Conservation (phyloP, 2,329 filamentous ascomycete genomes). For the Rhynchosporium agropyri region DNA sequence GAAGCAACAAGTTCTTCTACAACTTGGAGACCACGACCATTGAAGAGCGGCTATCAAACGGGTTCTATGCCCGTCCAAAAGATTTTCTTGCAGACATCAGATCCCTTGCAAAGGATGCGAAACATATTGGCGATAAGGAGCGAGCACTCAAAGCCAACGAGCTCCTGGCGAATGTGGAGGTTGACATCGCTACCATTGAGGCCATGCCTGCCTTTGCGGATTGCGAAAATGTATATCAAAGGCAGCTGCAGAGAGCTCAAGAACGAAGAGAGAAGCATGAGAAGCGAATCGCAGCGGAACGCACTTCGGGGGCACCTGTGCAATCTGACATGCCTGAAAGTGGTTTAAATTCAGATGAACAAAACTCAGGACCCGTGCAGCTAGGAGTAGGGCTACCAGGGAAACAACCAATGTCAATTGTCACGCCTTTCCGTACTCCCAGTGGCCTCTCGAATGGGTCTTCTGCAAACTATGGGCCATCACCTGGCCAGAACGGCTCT, state of each 20-base stretch:
- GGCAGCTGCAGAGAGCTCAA: slow-evolving; percentile 67
- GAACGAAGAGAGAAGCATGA: slow-evolving; percentile 61
- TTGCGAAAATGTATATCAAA: slow-evolving; percentile 79
- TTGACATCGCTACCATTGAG: slow-evolving; percentile 82
- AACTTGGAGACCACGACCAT: slow-evolving; percentile 92
- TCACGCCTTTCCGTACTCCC: slow-evolving; percentile 48
- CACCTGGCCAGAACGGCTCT: slow-evolving; percentile 38
- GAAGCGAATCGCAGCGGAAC: slow-evolving; percentile 46
- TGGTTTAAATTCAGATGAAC: slow-evolving; percentile 49
- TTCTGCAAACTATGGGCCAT: slow-evolving; percentile 47
- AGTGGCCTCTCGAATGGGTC: slow-evolving; percentile 63
- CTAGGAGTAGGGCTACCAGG: slow-evolving; percentile 68
- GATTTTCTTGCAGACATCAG: slow-evolving; percentile 91
- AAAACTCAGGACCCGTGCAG: slow-evolving; percentile 55
- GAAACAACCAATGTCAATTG: slow-evolving; percentile 39
- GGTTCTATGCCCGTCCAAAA: slow-evolving; percentile 87
- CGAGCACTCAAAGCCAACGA: slow-evolving; percentile 87
- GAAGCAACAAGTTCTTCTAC: slow-evolving; percentile 85
- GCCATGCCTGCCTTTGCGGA: slow-evolving; percentile 67
- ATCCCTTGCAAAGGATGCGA: slow-evolving; percentile 81
- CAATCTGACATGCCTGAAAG: slow-evolving; percentile 52
- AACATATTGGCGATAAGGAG: slow-evolving; percentile 79
- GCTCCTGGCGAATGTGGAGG: slow-evolving; percentile 88
- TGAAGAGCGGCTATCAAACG: slow-evolving; percentile 94
- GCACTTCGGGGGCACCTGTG: slow-evolving; percentile 41